Conservation (phyloP, 257 asterid genomes). For the Thymus quinquecostatus region DNA sequence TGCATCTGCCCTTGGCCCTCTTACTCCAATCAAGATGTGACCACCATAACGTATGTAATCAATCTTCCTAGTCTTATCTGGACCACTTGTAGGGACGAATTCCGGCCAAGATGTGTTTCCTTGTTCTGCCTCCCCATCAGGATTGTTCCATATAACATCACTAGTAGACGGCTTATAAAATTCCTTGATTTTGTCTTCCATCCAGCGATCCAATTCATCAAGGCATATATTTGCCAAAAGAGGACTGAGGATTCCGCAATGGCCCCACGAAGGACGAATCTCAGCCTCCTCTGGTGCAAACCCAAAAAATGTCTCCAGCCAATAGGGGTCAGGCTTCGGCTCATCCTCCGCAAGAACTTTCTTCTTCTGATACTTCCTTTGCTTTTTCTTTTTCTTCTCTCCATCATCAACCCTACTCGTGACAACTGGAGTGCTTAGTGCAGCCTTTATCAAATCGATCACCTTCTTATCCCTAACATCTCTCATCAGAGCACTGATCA, state of each 20-base stretch:
- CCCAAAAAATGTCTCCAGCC: constrained; percentile 90
- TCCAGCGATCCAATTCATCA: constrained; percentile 92
- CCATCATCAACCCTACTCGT: constrained; percentile 62
- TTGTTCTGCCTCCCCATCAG: constrained; percentile 82
- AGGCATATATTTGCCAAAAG: constrained; percentile 85
- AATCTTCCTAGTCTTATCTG: constrained; percentile 90
- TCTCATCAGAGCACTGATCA: constrained; percentile 86
- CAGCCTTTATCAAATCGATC: constrained; percentile 85
- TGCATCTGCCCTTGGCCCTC: constrained; percentile 98
- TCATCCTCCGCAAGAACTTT: constrained; percentile 91
- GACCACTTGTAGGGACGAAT: constrained; percentile 96
- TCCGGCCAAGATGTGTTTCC: constrained; percentile 99
- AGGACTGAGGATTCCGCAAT: constrained; percentile 96
- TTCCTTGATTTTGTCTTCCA: constrained; percentile 86
- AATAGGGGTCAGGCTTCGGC: constrained; percentile 97
- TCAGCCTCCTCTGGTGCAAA: constrained; percentile 97
- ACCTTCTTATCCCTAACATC: constrained; percentile 95
- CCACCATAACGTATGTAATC: constrained; percentile 94
- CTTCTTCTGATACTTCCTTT: constrained; percentile 92
- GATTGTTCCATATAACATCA: constrained; percentile 92
- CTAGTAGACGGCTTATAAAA: constrained; percentile 78
- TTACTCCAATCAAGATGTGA: constrained; percentile 86
- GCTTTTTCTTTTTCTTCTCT: constrained; percentile 79
- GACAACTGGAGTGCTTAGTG: constrained; percentile 78
- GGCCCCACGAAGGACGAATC: constrained; percentile 92